Conservation (phyloP, 164 flowering plant species). For the Kingdonia uniflora region DNA sequence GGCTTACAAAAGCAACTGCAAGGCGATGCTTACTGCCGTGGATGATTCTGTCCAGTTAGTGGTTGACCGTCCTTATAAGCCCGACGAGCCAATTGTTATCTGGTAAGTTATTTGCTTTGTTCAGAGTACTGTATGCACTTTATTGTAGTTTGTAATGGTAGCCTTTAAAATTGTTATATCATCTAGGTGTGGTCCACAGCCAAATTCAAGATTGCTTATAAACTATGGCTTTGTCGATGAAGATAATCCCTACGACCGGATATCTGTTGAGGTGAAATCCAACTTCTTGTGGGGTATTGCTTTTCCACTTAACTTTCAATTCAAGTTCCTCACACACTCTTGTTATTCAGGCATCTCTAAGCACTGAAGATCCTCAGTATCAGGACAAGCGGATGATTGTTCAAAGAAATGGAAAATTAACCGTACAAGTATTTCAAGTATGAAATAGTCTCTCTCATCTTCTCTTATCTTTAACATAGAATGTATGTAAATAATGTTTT, state of each 20-base stretch:
- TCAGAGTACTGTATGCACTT: neutral
- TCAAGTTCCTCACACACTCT: conserved; percentile 2
- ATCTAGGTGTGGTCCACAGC: conserved; percentile 98
- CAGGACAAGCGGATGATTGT: conserved; percentile 97
- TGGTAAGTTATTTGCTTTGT: conserved; percentile 40
- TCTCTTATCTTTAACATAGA: neutral
- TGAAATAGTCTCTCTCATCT: conserved; percentile 3
- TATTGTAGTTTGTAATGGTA: neutral
- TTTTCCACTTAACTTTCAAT: neutral
- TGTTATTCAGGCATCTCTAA: conserved; percentile 63
- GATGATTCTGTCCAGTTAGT: conserved; percentile 78
- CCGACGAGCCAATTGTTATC: conserved; percentile 82
- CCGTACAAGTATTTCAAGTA: conserved; percentile 77
- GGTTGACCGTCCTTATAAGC: conserved; percentile 84
- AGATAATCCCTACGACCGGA: conserved; percentile 80
- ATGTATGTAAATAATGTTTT: neutral
- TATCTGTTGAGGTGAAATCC: conserved; percentile 58
- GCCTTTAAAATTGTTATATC: conserved; percentile 4
- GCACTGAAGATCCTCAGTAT: conserved; percentile 94
- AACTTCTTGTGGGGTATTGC: neutral
- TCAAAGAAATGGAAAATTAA: conserved; percentile 82
- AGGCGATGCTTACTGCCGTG: conserved; percentile 84
- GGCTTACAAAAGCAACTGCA: conserved; percentile 88
- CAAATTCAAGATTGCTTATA: conserved; percentile 81
- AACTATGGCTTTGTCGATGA: conserved; percentile 99